phyloP scores from a whole-genome alignment of 1,284 basidiomycete species.

The Ustilago nuda region DNA sequence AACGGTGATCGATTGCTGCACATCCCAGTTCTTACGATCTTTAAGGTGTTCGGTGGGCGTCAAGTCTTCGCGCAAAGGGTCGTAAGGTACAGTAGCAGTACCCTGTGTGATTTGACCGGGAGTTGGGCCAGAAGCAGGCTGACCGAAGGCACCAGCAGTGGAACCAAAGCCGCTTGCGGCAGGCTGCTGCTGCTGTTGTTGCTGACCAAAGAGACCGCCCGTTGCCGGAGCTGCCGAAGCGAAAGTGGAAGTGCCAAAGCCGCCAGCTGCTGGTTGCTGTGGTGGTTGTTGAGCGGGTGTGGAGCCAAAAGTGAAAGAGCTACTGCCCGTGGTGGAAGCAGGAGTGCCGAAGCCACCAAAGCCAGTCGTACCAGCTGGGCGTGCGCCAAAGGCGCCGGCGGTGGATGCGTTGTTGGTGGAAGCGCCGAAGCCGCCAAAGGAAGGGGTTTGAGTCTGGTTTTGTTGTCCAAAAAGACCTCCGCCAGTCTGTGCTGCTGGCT shows the following conservation, averaged over 20 bases:
- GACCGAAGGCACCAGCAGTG: slow-evolving; percentile 40
- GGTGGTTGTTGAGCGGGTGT: slow-evolving; percentile 34
- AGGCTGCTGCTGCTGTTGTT: slow-evolving; percentile 42
- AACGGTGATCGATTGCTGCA: slow-evolving; percentile 59
- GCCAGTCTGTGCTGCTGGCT: slow-evolving; percentile 56
- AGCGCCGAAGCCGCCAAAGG: slow-evolving; percentile 56
- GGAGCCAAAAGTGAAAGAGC: slow-evolving; percentile 54
- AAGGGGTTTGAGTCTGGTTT: slow-evolving; percentile 53
- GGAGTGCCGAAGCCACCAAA: slow-evolving; percentile 60
- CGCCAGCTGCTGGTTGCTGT: slow-evolving; percentile 40
- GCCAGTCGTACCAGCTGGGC: slow-evolving; percentile 52
- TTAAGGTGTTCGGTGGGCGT: slow-evolving; percentile 58
- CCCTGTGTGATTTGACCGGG: slow-evolving; percentile 56
- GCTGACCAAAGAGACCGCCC: slow-evolving; percentile 55
- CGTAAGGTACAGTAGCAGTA: slow-evolving; percentile 58
- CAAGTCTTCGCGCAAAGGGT: slow-evolving; percentile 57
- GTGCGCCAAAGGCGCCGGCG: slow-evolving; percentile 53
- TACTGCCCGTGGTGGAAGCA: slow-evolving; percentile 26
- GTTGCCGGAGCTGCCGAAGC: slow-evolving; percentile 23
- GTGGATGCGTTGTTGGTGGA: slow-evolving; percentile 48
- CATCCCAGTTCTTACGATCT: slow-evolving; percentile 62
- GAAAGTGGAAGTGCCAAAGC: slow-evolving; percentile 52
- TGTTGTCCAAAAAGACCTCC: slow-evolving; percentile 67
- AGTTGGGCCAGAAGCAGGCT: slow-evolving; percentile 26
- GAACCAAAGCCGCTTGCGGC: slow-evolving; percentile 49